A percentile compares a stretch with the other conserved stretches of the same genome.
Evolutionary conservation across 768 basidiomycete species (phyloP).

Genomic region (Kwoniella mangroviensis): DNA sequence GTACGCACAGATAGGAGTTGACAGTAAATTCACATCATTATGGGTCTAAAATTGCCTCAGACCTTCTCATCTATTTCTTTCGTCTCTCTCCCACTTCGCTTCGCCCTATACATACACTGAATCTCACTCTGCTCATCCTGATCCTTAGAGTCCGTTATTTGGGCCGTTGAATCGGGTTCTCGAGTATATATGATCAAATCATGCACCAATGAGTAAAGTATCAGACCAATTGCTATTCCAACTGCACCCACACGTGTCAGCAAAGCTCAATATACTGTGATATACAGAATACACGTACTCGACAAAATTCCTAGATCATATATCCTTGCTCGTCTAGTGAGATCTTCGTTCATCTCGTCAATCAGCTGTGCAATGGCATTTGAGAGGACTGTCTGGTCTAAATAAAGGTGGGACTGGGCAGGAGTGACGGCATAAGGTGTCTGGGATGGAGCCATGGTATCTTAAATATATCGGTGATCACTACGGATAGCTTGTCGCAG

Average conservation of each 20-base stretch:
- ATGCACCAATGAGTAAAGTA: background rate
- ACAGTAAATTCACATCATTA: too few species aligned
- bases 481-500: too few species aligned
- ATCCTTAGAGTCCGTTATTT: background rate
- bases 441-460: background rate
- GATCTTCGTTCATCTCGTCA: background rate
- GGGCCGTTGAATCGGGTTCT: too few species aligned
- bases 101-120: too few species aligned
- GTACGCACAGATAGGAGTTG: too few species aligned
- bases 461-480: too few species aligned
- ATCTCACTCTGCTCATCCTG: background rate
- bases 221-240: background rate
- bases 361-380: background rate
- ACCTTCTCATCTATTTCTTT: background rate
- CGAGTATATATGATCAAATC: background rate
- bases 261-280: background rate
- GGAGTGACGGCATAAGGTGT: background rate
- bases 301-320: background rate
- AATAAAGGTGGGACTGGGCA: background rate
- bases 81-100: too few species aligned
- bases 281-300: background rate
- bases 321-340: background rate
- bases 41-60: too few species aligned
- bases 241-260: background rate
- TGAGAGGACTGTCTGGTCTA: background rate